These are phyloP conservation scores for Aristolochia fimbriata DNA, from an alignment of 164 flowering plant genomes.

Conservation along the genomic window DNA sequence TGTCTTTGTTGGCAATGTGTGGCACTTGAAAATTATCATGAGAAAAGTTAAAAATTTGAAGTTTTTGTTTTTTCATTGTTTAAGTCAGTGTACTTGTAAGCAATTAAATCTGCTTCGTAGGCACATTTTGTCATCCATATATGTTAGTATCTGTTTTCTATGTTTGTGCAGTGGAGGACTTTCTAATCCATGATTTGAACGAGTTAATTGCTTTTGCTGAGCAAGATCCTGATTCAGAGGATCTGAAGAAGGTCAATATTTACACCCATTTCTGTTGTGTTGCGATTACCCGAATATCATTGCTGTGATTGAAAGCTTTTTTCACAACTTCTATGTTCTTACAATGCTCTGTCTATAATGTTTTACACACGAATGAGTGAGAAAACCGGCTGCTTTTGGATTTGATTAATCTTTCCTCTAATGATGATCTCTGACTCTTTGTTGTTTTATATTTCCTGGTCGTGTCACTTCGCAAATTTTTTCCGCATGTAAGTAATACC, in stretches of 20 bases:
- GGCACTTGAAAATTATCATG: too few species aligned
- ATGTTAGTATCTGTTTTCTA: neutral
- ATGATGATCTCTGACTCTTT: too few species aligned
- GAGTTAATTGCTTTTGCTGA: constrained; percentile 41
- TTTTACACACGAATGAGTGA: neutral
- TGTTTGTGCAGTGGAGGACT: constrained; percentile 60
- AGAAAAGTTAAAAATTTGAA: too few species aligned
- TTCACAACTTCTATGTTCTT: neutral
- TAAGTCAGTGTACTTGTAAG: too few species aligned
- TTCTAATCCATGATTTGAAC: constrained; percentile 51
- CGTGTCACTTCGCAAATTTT: too few species aligned
- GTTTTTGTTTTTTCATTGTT: too few species aligned
- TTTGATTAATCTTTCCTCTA: too few species aligned
- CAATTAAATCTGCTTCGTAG: neutral
- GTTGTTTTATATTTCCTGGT: too few species aligned
- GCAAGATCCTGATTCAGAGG: constrained; percentile 27
- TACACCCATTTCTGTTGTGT: neutral
- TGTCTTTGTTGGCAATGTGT: too few species aligned
- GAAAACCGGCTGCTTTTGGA: neutral
- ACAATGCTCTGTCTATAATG: neutral
- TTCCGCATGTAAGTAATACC: too few species aligned
- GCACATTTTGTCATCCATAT: neutral
- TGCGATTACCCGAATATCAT: neutral
- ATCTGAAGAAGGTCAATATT: constrained; percentile 45
- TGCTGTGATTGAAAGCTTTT: neutral